Conservation (phyloP, 1,284 basidiomycete species). For the Ustilago esculenta region DNA sequence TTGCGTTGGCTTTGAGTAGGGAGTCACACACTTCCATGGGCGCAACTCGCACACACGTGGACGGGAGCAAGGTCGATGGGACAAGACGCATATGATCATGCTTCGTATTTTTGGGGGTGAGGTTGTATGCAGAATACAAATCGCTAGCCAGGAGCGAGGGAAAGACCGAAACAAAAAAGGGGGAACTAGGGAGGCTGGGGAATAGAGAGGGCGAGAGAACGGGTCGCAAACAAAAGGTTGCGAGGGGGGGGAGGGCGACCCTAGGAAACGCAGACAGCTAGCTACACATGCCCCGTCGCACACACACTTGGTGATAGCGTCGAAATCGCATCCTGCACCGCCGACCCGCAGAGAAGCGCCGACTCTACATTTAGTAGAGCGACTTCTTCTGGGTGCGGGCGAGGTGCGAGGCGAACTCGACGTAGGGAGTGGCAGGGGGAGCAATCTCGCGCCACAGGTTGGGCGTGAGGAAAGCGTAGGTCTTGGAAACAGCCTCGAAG, state of each 20-base stretch:
- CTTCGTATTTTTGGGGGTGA: slow-evolving; percentile 32
- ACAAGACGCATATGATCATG: slow-evolving; percentile 39
- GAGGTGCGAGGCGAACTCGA: slow-evolving; percentile 65
- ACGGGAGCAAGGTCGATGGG: no score
- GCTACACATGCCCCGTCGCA: not conserved
- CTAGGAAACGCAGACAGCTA: not conserved
- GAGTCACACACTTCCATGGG: no score
- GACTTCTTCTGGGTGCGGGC: slow-evolving; percentile 63
- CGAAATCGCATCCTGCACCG: not conserved
- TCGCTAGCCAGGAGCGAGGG: slow-evolving; percentile 4
- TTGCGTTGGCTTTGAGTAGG: no score
- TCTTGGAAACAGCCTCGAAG: slow-evolving; percentile 95
- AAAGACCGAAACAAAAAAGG: slow-evolving; percentile 5
- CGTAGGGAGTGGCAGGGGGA: slow-evolving; percentile 72
- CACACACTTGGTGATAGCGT: slow-evolving; percentile 3
- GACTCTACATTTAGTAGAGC: slow-evolving; percentile 39
- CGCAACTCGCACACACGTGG: no score
- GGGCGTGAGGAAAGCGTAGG: slow-evolving; percentile 95
- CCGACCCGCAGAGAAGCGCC: slow-evolving; percentile 1
- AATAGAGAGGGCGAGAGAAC: slow-evolving; percentile 44
- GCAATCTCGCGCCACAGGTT: slow-evolving; percentile 95
- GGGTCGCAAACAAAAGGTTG: slow-evolving; percentile 10
- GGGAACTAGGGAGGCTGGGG: slow-evolving; percentile 36
- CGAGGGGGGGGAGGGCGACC: slow-evolving; percentile 12
- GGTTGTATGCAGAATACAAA: slow-evolving; percentile 43